Conservation (phyloP, 108 stramenopile species). For the Skeletonema menzelii region DNA sequence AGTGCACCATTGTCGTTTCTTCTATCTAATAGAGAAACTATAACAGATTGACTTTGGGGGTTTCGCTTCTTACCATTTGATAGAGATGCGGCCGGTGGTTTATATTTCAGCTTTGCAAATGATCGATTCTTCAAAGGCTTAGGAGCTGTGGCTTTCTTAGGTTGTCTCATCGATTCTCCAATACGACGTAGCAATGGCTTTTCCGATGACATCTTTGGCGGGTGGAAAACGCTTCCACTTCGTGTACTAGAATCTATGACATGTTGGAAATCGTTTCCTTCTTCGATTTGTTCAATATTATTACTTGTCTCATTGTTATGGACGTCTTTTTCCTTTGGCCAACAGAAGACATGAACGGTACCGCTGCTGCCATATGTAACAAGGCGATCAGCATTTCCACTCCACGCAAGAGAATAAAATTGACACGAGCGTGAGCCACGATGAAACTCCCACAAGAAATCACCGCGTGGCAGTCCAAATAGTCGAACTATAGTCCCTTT, state of each 20-base stretch:
- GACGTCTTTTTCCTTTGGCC: conserved; percentile 24
- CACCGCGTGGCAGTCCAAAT: conserved; percentile 40
- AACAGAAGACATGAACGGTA: conserved; percentile 41
- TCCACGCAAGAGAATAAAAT: conserved; percentile 37
- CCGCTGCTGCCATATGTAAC: conserved; percentile 39
- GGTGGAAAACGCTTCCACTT: background rate
- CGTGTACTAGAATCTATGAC: background rate
- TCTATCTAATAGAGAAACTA: conserved; percentile 36
- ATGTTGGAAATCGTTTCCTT: conserved; percentile 21
- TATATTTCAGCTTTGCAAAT: conserved; percentile 39
- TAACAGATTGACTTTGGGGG: conserved; percentile 5
- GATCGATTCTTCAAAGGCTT: conserved; percentile 39
- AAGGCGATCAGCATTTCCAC: conserved; percentile 34
- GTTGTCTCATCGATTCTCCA: conserved; percentile 14
- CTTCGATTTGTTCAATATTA: background rate
- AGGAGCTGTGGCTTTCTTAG: background rate
- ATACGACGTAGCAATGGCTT: conserved; percentile 32
- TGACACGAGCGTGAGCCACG: conserved; percentile 40
- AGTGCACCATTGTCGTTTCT: background rate
- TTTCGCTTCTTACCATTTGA: conserved; percentile 5
- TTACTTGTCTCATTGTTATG: conserved; percentile 7
- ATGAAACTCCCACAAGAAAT: conserved; percentile 43
- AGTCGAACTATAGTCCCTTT: conserved; percentile 41
- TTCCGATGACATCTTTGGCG: background rate
- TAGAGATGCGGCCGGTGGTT: conserved; percentile 6